These are phyloP conservation scores for Cordia subcordata DNA, from an alignment of 257 asterid genomes.

Conservation along the genomic window DNA sequence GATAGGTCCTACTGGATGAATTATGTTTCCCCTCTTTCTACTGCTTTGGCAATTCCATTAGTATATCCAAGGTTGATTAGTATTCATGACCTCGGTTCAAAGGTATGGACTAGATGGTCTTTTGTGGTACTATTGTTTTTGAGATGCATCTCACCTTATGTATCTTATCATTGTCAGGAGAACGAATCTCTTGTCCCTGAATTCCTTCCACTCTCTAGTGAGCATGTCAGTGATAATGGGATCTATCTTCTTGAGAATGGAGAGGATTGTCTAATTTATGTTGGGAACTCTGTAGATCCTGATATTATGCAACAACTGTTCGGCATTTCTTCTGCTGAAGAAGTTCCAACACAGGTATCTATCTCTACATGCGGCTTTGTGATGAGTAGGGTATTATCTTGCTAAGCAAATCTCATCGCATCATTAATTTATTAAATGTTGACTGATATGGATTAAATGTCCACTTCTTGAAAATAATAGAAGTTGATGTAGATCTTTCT, in stretches of 20 bases:
- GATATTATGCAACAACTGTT: constrained; percentile 56
- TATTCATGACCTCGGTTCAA: constrained; percentile 74
- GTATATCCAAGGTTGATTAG: constrained; percentile 94
- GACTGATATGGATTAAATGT: too few relatives aligned
- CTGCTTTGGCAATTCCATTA: constrained; percentile 79
- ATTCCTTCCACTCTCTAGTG: constrained; percentile 78
- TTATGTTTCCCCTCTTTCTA: constrained; percentile 72
- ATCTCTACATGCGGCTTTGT: not conserved
- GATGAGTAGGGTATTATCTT: too few relatives aligned
- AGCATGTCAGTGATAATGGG: constrained; percentile 70
- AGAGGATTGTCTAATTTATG: constrained; percentile 80
- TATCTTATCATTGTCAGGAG: constrained; percentile 49
- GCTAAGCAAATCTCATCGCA: too few relatives aligned
- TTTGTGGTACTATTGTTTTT: constrained; percentile 1
- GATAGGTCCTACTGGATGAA: constrained; percentile 91
- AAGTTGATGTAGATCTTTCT: too few relatives aligned
- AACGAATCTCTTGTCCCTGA: constrained; percentile 63
- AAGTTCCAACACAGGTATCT: constrained; percentile 71
- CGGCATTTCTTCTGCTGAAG: constrained; percentile 76
- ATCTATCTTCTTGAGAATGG: constrained; percentile 96
- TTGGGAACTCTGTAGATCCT: constrained; percentile 64
- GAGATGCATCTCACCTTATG: constrained; percentile 7
- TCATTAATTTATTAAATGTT: too few relatives aligned
- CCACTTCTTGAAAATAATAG: too few relatives aligned
- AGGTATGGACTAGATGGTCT: constrained; percentile 35